Base-by-base conservation (phyloP, 257 asterid genomes). In the Scutellaria baicalensis region DNA sequence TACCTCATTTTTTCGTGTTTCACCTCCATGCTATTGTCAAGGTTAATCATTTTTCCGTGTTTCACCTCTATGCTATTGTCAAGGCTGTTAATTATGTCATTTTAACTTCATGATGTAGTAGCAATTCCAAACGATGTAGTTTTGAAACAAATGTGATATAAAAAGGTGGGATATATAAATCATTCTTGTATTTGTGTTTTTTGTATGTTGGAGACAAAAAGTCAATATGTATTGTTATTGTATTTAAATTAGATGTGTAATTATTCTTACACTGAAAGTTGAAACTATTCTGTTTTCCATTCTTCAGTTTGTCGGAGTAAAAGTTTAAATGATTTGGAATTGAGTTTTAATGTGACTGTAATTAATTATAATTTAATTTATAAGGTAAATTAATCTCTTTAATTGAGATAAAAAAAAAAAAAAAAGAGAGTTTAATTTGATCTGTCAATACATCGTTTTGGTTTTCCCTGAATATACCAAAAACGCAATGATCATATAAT, bases 181-280 rank as follows among this genome's bases (percentile, higher is more conserved):
- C 4, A 27, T 27, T 27, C n/a, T n/a, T 27, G 4, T 1, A 27
- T 27, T 27, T 27, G 3, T 27, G 33, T 2, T 27, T 27, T 31
- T 1, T 35, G 36, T 59, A 57, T 68, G 64, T 64, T n/a, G 45
- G 71, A 65, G 71, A 59, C 73, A 69, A 52, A 75, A 75, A 72
- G 81, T 48, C 50, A n/a, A n/a, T n/a, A 33, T n/a, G 8, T 36
- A 77, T 39, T 65, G 1, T 49, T 38, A 43, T 50, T 64, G 51
- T 11, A 58, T 69, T 56, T 54, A 17, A 39, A 57, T 71, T 59
- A 44, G 47, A 63, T 69, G 65, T 63, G 72, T 67, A 71, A 75
- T 75, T 5, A 78, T 78, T 75, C 57, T 62, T 48, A 70, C 57
- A 33, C 69, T 61, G 70, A 74, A 81, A 77, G 82, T 77, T 70